Percentiles rank a stretch among this genome's conserved stretches.
phyloP scores from a whole-genome alignment of 176 grass and related monocot species.

The Poa pratensis region DNA sequence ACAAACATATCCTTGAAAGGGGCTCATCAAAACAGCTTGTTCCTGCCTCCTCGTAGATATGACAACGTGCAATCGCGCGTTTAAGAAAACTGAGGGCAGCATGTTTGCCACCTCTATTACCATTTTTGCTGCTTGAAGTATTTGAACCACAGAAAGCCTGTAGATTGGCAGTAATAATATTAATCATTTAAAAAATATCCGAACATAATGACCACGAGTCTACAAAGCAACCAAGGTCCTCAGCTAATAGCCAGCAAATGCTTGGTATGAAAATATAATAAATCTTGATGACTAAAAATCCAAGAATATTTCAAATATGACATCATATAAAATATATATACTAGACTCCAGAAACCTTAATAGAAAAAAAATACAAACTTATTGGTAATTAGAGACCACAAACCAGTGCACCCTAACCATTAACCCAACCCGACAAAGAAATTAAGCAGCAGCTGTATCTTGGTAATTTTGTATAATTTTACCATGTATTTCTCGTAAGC shows the following conservation, averaged over 20 bases:
- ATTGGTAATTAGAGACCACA: conserved; percentile 30
- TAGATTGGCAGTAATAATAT: conserved; percentile 31
- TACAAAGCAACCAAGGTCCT: conserved; percentile 34
- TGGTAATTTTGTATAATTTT: conserved; percentile 44
- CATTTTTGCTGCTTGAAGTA: conserved; percentile 59
- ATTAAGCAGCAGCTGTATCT: conserved; percentile 41
- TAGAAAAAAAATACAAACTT: background rate
- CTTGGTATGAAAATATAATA: background rate
- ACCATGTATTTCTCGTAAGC: conserved; percentile 79
- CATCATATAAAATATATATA: conserved; percentile 16
- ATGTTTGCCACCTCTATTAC: conserved; percentile 58
- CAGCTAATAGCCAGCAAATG: conserved; percentile 9
- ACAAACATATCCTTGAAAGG: conserved; percentile 70
- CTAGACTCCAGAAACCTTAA: background rate
- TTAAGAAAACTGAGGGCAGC: conserved; percentile 63
- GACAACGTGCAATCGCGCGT: conserved; percentile 54
- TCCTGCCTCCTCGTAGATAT: conserved; percentile 55
- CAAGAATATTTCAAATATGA: background rate
- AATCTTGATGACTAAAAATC: background rate
- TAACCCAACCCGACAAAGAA: conserved; percentile 28
- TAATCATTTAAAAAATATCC: conserved; percentile 18
- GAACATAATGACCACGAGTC: conserved; percentile 20
- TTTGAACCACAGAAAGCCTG: conserved; percentile 61
- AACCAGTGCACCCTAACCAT: conserved; percentile 20
- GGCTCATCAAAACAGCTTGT: conserved; percentile 60